phyloP scores from a whole-genome alignment of 176 grass and related monocot species.

The maize (Zea mays) region Zm-B73-REFERENCE-NAM-5.0 NC_050100.1:220176001-220176500 shows the following conservation, averaged over 20 bases:
- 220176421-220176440: conserved; percentile 35
- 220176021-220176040: not conserved
- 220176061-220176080: conserved; percentile 79
- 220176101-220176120: conserved; percentile 68
- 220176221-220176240: not conserved
- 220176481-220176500: conserved; percentile 52
- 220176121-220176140: conserved; percentile 78
- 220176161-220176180: conserved; percentile 79
- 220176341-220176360: conserved; percentile 45
- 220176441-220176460: conserved; percentile 29
- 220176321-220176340: not conserved
- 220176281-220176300: not conserved
- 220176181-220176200: conserved; percentile 89
- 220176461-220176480: conserved; percentile 40
- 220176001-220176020: not conserved
- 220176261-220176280: not conserved
- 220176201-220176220: conserved; percentile 74
- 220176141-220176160: conserved; percentile 85
- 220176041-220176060: not conserved
- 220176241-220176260: no score
- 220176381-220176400: conserved; percentile 81
- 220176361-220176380: conserved; percentile 89
- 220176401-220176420: conserved; percentile 55
- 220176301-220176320: not conserved
- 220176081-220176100: conserved; percentile 57